Base-by-base conservation (phyloP, 148 eudicot genomes). In the Agrostemma githago region DNA sequence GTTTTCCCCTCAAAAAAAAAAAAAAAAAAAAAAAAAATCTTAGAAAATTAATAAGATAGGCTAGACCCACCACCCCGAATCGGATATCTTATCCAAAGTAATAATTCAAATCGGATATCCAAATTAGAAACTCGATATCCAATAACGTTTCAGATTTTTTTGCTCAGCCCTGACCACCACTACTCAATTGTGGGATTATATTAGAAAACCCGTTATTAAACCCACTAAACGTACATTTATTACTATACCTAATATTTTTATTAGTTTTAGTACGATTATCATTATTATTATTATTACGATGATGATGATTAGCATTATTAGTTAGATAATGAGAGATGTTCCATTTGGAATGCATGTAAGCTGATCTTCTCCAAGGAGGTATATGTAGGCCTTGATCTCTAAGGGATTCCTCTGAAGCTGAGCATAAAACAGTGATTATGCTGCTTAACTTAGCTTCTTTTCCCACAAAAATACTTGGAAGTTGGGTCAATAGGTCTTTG, bases 321-420 rank as follows among this genome's bases (percentile, higher is more conserved):
- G 12, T 39, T 66, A 2, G 34, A 57, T 59, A 26, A 26, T 54
- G 6, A 14, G 70, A 71, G 51, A 79, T 67, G 7, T 79, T 79
- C 92, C 92, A 90, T 78, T 88, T 90, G 69, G 89, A 83, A n/a
- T 72, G 77, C 85, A 90, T 80, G 66, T 90, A 90, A 57, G 71
- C 68, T 54, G 75, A 39, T 66, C 64, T 90, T 70, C 96, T 81
- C 96, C 96, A 90, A 53, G 96, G 96, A 3, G 92, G 96, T 1
- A 90, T 74, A 71, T 82, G 90, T 15, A 90, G 83, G 3, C 90
- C 88, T 61, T 72, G 87, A 26, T 88, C 85, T 26, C 60, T 86
- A 5, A 90, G 81, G 51, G 88, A 83, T n/a, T 82, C 84, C 43
- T 84, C 76, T 0, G 89, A 88, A 17, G 89, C 96, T 34, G 77